phyloP scores from a whole-genome alignment of 306 rosid species.

The Astragalus membranaceus region DNA sequence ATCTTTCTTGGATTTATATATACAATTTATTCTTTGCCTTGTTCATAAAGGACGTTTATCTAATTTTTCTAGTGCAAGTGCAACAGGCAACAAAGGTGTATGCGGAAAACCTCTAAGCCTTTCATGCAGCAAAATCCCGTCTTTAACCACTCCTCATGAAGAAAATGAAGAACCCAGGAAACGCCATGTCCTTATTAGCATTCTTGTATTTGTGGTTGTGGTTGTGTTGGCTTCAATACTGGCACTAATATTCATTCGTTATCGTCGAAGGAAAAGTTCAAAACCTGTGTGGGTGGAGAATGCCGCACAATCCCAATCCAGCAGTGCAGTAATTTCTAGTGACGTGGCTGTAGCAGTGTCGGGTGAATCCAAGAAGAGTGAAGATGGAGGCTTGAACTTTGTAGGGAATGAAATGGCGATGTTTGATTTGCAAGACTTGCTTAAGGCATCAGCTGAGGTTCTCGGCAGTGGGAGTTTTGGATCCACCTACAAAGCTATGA shows the following conservation, averaged over 20 bases:
- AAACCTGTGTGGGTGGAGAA: not conserved
- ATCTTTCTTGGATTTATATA: too few species aligned
- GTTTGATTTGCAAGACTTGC: constrained; percentile 63
- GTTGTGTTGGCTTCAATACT: constrained; percentile 24
- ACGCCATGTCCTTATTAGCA: constrained; percentile 4
- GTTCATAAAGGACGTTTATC: not conserved
- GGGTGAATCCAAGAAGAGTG: constrained; percentile 19
- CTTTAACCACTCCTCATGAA: not conserved
- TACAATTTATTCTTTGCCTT: not conserved
- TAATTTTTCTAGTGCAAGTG: not conserved
- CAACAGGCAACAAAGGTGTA: constrained; percentile 53
- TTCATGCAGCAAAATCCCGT: constrained; percentile 33
- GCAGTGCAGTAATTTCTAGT: constrained; percentile 14
- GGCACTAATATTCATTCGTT: constrained; percentile 15
- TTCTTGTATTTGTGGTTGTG: constrained; percentile 21
- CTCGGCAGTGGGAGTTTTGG: constrained; percentile 84
- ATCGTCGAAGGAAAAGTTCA: constrained; percentile 17
- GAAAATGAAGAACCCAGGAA: constrained; percentile 6
- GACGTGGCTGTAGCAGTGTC: not conserved
- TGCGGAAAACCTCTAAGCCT: constrained; percentile 58
- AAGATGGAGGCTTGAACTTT: constrained; percentile 36
- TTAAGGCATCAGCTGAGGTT: constrained; percentile 74
- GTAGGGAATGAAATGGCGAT: constrained; percentile 29
- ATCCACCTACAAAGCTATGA: constrained; percentile 65
- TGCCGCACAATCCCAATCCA: not conserved